Conservation (phyloP, 2,329 filamentous ascomycete genomes). For the Hymenoscyphus fructigenus region DNA sequence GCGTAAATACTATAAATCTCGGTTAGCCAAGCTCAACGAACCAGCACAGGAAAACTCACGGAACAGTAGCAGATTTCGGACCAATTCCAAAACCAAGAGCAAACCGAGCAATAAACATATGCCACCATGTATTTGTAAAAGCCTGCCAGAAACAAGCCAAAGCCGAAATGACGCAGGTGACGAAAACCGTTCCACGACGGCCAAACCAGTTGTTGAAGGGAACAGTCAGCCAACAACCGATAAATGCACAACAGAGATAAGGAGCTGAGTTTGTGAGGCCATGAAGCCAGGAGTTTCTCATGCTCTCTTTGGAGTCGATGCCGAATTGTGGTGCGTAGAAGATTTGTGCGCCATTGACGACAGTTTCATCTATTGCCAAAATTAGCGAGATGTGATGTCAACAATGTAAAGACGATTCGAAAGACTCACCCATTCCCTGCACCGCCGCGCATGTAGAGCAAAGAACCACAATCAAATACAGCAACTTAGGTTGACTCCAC, state of each 20-base stretch:
- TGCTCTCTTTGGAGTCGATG: conserved; percentile 47
- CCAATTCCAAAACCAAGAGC: conserved; percentile 69
- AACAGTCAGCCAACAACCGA: conserved; percentile 72
- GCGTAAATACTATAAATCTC: conserved; percentile 52
- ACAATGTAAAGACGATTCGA: neutral
- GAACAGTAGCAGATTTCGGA: conserved; percentile 67
- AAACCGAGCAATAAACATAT: conserved; percentile 71
- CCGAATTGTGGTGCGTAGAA: conserved; percentile 63
- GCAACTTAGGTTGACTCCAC: conserved; percentile 66
- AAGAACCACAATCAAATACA: conserved; percentile 65
- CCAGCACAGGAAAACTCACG: conserved; percentile 31
- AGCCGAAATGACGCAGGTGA: conserved; percentile 63
- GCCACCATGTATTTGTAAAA: conserved; percentile 62
- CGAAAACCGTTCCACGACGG: conserved; percentile 68
- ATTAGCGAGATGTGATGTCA: neutral
- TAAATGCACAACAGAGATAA: conserved; percentile 65
- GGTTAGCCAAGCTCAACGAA: neutral
- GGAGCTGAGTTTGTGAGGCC: conserved; percentile 62
- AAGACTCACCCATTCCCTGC: conserved; percentile 60
- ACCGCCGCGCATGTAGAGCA: conserved; percentile 69
- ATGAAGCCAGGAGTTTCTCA: conserved; percentile 53
- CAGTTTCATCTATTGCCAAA: conserved; percentile 55
- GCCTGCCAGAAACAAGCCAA: conserved; percentile 50
- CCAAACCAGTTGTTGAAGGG: conserved; percentile 71
- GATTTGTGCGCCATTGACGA: conserved; percentile 66